Base-by-base conservation (phyloP, 495 filamentous ascomycete species). In the Penicillium desertorum region DNA sequence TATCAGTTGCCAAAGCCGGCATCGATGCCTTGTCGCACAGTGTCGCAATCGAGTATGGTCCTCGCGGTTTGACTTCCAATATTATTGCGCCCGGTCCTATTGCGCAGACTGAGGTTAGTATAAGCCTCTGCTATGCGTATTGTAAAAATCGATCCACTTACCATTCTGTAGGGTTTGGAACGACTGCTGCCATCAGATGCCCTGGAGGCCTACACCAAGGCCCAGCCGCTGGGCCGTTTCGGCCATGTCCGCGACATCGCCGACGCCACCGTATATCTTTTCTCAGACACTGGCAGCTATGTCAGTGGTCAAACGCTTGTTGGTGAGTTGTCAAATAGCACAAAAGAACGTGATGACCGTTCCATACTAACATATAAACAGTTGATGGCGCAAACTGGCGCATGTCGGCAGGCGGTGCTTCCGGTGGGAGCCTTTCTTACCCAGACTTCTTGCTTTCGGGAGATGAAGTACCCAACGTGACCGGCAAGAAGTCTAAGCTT, bases 161-260 rank as follows among this genome's bases (percentile, higher is more conserved):
- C 32, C 17, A 45, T 29, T 36, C 0, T 9, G 0, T 30, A 79
- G 76, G 76, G 76, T 27, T 45, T 79, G 59, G 75, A 75, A 11
- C 76, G 76, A 36, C 67, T 79, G 12, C 59, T 79, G 17, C 75
- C 76, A 20, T 64, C 71, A 4, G 65, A 74, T 44, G 59, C 62
- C 22, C 64, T 66, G 47, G 65, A 66, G 16, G 62, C 57, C 11
- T 72, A 72, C 29, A 62, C 49, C 47, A 71, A 66, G 53, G 53
- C 69, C 64, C 49, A 91, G 20, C 94, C 94, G 0, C 69, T 88
- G 0, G 90, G 91, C 12, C 78, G 91, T 47, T 81, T 81, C 59
- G 94, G 93, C n/a, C 84, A 80, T 1, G 83, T 96, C 9, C 85
- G 85, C 55, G 93, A 98, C 63, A 92, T 98, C 64, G 88, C 92